A percentile compares a stretch with the other conserved stretches of the same genome.
phyloP scores from a whole-genome alignment of 2,329 filamentous ascomycete species.

The Cladosporium colombiae region DNA sequence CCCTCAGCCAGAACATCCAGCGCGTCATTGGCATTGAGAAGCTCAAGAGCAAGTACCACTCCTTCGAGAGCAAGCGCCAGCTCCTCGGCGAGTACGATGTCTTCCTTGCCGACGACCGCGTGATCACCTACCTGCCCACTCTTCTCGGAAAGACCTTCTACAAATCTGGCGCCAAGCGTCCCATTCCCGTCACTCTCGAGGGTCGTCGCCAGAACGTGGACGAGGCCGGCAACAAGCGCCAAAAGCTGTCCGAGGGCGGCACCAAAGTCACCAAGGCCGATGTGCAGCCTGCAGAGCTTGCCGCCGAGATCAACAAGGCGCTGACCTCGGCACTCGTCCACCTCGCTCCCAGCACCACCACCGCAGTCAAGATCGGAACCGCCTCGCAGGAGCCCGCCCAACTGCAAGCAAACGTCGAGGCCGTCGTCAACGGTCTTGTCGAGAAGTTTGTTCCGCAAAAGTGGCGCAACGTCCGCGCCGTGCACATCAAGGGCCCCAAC shows the following conservation, averaged over 20 bases:
- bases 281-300: slow-evolving; percentile 65
- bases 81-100: slow-evolving; percentile 84
- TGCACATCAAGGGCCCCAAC: slow-evolving; percentile 89
- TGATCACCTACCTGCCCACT: slow-evolving; percentile 70
- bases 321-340: slow-evolving; percentile 76
- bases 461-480: slow-evolving; percentile 79
- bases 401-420: slow-evolving; percentile 76
- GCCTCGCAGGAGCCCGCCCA: slow-evolving; percentile 74
- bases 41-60: slow-evolving; percentile 84
- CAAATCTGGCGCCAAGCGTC: slow-evolving; percentile 77
- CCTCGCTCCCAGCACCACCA: slow-evolving; percentile 75
- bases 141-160: slow-evolving; percentile 92
- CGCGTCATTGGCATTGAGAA: slow-evolving; percentile 79
- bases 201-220: slow-evolving; percentile 47
- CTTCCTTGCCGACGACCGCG: slow-evolving; percentile 89
- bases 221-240: slow-evolving; percentile 56
- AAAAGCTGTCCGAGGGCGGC: slow-evolving; percentile 44
- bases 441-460: slow-evolving; percentile 81
- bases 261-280: slow-evolving; percentile 46
- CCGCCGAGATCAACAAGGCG: slow-evolving; percentile 77
- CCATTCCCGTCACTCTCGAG: slow-evolving; percentile 76
- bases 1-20: slow-evolving; percentile 50
- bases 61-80: slow-evolving; percentile 84
- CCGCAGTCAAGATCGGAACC: slow-evolving; percentile 76
- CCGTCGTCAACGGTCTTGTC: slow-evolving; percentile 68